Evolutionary conservation across 257 asterid species (phyloP), one percentile per base, ranked within the genome.

Genomic region (Nicotiana tabacum): DNA sequence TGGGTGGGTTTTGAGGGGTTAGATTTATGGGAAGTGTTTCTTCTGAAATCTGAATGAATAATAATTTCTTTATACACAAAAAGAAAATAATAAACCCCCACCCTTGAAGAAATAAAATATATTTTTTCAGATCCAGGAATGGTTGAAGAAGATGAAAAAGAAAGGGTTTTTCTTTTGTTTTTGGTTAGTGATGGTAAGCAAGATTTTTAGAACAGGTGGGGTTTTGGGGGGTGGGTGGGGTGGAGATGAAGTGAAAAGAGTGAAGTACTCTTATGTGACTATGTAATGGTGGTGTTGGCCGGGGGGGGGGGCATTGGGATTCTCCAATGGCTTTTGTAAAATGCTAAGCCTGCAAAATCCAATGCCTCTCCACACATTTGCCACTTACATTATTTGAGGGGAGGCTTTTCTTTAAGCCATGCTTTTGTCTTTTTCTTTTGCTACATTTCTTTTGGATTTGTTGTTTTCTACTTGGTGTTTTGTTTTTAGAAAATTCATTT

Each of bases 341-440:
- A 37, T 66, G 83, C 48, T 64, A 32, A 76, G 80, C 64, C 80
- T 51, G 80, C 80, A 76, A 76, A 51, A 76, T 76, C 65, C 27
- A 51, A 51, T 76, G 80, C 65, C 80, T 76, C 80, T 51, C 64
- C 64, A 51, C 65, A 76, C 80, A 76, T 81, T n/a, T 66, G 78
- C 68, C 32, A 0, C 64, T 76, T 72, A 29, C 83, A 51, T 81
- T 81, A 81, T 72, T 81, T 81, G 78, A 72, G 68, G 83, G 46
- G 58, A 11, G 27, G 80, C 30, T 81, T 66, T 81, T 51, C 83
- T 66, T 66, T 53, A 69, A 81, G 78, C 37, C 67, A 18, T 18
- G 68, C 67, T 81, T 81, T 66, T 81, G 83, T 81, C 83, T 66
- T 66, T 66, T 81, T 66, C 37, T 81, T 51, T 81, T 51, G 74